phyloP scores from a whole-genome alignment of 148 eudicot genomes.

The Camellia granthamiana region DNA sequence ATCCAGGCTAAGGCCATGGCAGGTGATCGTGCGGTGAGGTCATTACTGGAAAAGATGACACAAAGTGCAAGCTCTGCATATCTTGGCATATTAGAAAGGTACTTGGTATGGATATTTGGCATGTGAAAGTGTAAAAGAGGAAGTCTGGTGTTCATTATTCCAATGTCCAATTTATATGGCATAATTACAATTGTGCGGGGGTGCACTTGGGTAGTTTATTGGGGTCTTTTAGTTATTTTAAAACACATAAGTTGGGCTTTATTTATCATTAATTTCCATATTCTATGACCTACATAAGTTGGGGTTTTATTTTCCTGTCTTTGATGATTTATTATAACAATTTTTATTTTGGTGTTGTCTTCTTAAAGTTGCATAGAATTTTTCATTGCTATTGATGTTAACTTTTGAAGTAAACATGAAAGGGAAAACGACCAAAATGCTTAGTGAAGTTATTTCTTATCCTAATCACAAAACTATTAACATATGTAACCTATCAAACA shows the following conservation, averaged over 20 bases:
- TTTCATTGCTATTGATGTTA: too few relatives aligned
- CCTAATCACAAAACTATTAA: too few relatives aligned
- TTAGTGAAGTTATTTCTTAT: too few relatives aligned
- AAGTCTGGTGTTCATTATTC: not conserved
- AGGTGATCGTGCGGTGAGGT: constrained; percentile 89
- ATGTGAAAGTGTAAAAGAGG: not conserved
- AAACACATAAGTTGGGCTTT: not conserved
- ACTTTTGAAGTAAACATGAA: too few relatives aligned
- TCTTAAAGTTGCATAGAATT: too few relatives aligned
- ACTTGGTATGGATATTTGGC: constrained; percentile 11
- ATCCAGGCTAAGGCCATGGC: constrained; percentile 95
- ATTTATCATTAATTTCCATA: too few relatives aligned
- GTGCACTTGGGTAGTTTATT: not conserved
- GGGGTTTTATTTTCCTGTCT: too few relatives aligned
- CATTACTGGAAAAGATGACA: constrained; percentile 86
- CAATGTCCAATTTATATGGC: not conserved
- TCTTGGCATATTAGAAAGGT: constrained; percentile 96
- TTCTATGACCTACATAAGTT: too few relatives aligned
- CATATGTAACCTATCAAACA: too few relatives aligned
- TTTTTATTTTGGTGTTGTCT: too few relatives aligned
- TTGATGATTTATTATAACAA: too few relatives aligned
- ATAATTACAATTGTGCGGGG: not conserved
- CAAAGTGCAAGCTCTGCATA: constrained; percentile 86
- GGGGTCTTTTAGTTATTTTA: constrained; percentile 2
- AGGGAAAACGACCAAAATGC: too few relatives aligned